Evolutionary conservation across 2,329 filamentous ascomycete genomes (phyloP), one percentile per base, ranked within the genome.

Genomic region (Venturia pyrina): DNA sequence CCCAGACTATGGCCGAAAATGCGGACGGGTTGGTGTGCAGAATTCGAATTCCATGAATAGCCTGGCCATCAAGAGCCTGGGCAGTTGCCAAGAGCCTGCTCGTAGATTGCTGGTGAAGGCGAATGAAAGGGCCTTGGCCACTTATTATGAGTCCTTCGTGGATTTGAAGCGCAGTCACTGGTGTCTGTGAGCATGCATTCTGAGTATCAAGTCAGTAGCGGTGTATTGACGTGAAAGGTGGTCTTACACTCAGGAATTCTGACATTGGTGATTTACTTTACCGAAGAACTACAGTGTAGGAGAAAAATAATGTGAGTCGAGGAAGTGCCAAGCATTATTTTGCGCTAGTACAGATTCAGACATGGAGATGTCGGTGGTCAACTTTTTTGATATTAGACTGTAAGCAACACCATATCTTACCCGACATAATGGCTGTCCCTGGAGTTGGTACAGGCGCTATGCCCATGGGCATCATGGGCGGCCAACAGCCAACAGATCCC

Each of bases 11-110:
- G 66, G 75, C 66, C 69, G 67, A 44, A 65, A 76, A 57, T 48
- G 71, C 68, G 63, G 63, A 48, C 4, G 69, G 67, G 17, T 2
- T 34, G 37, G 67, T 66, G 17, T 70, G 74, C 63, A 71, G 69
- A 34, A 85, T 75, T n/a, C 80, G 75, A 65, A 93, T 85, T 2
- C 90, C 90, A 74, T 95, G 91, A 63, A 95, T 85, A 3, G 85
- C 79, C 73, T 93, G 89, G n/a, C 81, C 81, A 19, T 76, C 71
- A 71, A 95, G 93, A 40, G 91, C 76, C 28, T 62, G 61, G 15
- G 28, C 50, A 21, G 21, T 19, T 10, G 67, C 65, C 21, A 76
- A 66, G 62, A 69, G 72, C 19, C 68, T 67, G 21, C 70, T 71
- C 43, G 69, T 68, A 40, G 69, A 66, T 57, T 70, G 68, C 60